phyloP scores from a whole-genome alignment of 1,284 basidiomycete genomes.

The Termitomyces sp. region DNA sequence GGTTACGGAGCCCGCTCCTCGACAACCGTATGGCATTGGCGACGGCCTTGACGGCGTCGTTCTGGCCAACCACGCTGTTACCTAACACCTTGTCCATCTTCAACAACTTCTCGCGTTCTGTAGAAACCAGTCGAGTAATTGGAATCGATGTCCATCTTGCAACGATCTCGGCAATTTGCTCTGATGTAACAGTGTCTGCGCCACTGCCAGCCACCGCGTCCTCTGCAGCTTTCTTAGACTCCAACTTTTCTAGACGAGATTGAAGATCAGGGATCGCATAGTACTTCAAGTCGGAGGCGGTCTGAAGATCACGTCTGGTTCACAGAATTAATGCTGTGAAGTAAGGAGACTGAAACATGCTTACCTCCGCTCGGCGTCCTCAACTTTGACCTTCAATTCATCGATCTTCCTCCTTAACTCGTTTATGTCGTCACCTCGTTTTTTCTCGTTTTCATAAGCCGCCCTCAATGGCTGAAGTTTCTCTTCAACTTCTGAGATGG shows the following conservation, averaged over 20 bases:
- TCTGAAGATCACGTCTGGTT: conserved; percentile 70
- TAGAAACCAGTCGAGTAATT: conserved; percentile 81
- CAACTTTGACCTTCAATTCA: conserved; percentile 87
- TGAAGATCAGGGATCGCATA: conserved; percentile 94
- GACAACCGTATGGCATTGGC: conserved; percentile 90
- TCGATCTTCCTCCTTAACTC: conserved; percentile 82
- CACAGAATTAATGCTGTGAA: conserved; percentile 10
- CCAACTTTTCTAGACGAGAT: conserved; percentile 65
- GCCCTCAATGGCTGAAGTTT: conserved; percentile 85
- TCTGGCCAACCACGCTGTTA: conserved; percentile 81
- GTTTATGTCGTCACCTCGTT: conserved; percentile 82
- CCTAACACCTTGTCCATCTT: conserved; percentile 68
- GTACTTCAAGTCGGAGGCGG: conserved; percentile 88
- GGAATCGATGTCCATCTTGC: conserved; percentile 90
- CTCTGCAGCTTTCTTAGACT: conserved; percentile 72
- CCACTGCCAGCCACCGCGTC: conserved; percentile 54
- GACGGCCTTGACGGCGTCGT: conserved; percentile 83
- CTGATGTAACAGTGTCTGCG: conserved; percentile 78
- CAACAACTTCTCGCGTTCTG: conserved; percentile 89
- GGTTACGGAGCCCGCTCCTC: conserved; percentile 82
- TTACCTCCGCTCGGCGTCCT: conserved; percentile 87
- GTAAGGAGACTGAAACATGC: conserved; percentile 20
- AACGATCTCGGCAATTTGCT: conserved; percentile 90
- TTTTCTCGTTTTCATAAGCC: conserved; percentile 88
- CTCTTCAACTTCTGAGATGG: conserved; percentile 85